These are phyloP conservation scores for Kwoniella sp. DNA, from an alignment of 768 basidiomycete genomes.

Conservation along the genomic window DNA sequence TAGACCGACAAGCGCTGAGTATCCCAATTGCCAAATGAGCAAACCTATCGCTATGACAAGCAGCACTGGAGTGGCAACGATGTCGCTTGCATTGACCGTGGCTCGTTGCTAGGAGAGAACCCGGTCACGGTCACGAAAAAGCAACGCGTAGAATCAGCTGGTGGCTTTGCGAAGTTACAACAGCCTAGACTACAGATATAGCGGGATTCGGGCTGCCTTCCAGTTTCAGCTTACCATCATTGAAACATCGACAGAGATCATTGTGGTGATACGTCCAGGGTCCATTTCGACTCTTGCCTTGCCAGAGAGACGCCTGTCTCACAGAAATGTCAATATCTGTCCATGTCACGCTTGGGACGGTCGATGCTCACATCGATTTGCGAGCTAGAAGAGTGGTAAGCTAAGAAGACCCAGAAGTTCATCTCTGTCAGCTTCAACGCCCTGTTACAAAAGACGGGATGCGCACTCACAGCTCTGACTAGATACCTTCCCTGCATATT, in stretches of 20 bases:
- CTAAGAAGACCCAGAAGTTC: neutral
- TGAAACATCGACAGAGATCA: constrained; percentile 60
- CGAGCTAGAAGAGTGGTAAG: neutral
- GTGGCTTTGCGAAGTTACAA: too few species aligned
- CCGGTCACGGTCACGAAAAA: neutral
- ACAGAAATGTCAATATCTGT: too few species aligned
- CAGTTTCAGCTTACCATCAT: constrained; percentile 4
- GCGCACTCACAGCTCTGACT: neutral
- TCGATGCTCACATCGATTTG: neutral
- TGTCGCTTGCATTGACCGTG: neutral
- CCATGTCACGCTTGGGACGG: too few species aligned
- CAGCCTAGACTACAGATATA: too few species aligned
- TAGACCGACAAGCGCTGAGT: constrained; percentile 66
- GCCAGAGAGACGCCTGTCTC: constrained; percentile 62
- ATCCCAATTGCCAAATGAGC: constrained; percentile 69
- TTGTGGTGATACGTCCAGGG: constrained; percentile 69
- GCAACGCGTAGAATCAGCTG: too few species aligned
- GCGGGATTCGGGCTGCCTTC: too few species aligned
- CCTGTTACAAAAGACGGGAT: neutral
- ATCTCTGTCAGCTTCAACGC: too few species aligned
- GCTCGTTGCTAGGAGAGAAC: neutral
- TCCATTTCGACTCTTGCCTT: constrained; percentile 64
- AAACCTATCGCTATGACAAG: constrained; percentile 56
- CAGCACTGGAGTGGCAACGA: neutral
- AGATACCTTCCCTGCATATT: neutral